These are phyloP conservation scores for Neofusicoccum sp. DNA, from an alignment of 2,329 filamentous ascomycete genomes.

Conservation along the genomic window DNA sequence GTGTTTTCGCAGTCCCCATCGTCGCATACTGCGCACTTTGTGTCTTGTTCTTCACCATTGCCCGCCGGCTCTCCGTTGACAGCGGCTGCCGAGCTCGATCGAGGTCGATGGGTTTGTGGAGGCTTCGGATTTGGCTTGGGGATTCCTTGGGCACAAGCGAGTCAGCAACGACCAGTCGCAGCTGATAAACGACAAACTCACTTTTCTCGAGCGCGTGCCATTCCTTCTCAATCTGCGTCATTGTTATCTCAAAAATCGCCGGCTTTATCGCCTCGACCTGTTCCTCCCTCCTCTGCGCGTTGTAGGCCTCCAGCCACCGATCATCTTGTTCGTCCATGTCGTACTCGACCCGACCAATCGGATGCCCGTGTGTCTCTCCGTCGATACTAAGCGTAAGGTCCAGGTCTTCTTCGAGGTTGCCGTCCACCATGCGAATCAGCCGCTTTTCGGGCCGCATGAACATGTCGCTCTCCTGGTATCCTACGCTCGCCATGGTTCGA, in stretches of 20 bases:
- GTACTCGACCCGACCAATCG: conserved; percentile 85
- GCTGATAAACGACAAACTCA: conserved; percentile 28
- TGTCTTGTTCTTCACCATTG: conserved; percentile 89
- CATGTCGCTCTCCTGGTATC: conserved; percentile 92
- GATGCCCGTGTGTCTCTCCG: conserved; percentile 44
- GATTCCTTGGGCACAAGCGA: conserved; percentile 55
- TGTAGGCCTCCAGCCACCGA: conserved; percentile 88
- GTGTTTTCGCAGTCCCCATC: conserved; percentile 99
- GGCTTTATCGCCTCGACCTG: conserved; percentile 83
- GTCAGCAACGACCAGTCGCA: conserved; percentile 10
- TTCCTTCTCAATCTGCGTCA: conserved; percentile 98
- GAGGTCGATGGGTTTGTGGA: conserved; percentile 87
- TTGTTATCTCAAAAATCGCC: conserved; percentile 94
- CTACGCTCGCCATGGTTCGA: conserved; percentile 92
- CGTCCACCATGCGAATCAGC: conserved; percentile 66
- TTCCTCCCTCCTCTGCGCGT: conserved; percentile 72
- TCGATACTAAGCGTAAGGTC: conserved; percentile 60
- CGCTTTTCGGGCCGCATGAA: conserved; percentile 77
- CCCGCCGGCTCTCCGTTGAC: conserved; percentile 89
- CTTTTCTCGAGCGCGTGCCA: conserved; percentile 96
- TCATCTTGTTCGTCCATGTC: conserved; percentile 99
- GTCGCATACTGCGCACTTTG: conserved; percentile 96
- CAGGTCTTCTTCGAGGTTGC: conserved; percentile 65
- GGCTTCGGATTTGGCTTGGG: conserved; percentile 97
- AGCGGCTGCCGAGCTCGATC: conserved; percentile 90